These are phyloP conservation scores for Climacium dendroides DNA, from an alignment of 225 moss, liverwort and hornwort species.

Conservation along the genomic window DNA sequence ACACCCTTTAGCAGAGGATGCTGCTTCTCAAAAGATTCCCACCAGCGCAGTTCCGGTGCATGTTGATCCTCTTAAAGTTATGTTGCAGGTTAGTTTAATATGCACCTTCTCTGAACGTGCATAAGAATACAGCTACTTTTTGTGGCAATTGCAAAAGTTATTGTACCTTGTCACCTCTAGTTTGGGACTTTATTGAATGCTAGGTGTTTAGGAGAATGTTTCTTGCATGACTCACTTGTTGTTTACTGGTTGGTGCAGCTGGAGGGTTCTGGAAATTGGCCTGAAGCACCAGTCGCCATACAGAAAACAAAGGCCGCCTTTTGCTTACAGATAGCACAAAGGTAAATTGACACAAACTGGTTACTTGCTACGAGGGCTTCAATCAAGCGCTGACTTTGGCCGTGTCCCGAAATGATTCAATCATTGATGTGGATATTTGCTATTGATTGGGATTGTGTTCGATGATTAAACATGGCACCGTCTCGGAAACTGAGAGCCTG, in stretches of 20 bases:
- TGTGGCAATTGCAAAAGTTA: background rate
- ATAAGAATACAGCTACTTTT: background rate
- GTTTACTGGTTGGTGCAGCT: conserved; percentile 31
- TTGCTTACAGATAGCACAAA: conserved; percentile 68
- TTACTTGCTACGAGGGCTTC: background rate
- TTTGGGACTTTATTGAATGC: background rate
- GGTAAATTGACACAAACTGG: conserved; percentile 16
- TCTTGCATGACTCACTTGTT: background rate
- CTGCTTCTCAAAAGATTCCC: conserved; percentile 16
- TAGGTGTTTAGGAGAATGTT: background rate
- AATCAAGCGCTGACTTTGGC: background rate
- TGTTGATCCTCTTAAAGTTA: conserved; percentile 59
- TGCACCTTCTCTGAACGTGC: background rate
- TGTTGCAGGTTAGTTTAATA: conserved; percentile 39
- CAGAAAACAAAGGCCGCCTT: conserved; percentile 80
- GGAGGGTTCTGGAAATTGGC: conserved; percentile 97
- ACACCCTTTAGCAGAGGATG: conserved; percentile 66
- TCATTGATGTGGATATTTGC: background rate
- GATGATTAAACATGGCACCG: background rate
- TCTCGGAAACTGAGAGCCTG: background rate
- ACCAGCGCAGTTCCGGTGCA: conserved; percentile 21
- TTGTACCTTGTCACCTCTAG: background rate
- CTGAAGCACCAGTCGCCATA: conserved; percentile 68
- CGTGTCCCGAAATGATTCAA: background rate
- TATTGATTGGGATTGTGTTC: background rate